A percentile compares a stretch with the other conserved stretches of the same genome.
Conservation (phyloP, 148 eudicot species). For the Talinum fruticosum region DNA sequence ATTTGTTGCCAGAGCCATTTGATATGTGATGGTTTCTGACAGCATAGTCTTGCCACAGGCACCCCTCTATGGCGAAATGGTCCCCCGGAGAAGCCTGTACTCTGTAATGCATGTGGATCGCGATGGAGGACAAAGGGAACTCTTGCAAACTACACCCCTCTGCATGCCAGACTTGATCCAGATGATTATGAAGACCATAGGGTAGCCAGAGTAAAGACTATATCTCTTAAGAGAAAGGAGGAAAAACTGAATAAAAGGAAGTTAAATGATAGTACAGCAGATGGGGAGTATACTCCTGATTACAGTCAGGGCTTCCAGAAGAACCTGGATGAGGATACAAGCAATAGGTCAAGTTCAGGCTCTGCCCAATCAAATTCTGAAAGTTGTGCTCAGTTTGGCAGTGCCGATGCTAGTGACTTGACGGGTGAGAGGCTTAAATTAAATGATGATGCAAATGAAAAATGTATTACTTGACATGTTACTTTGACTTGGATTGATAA, state of each 20-base stretch:
- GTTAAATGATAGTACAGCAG: slow-evolving; percentile 37
- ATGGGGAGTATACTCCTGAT: slow-evolving; percentile 34
- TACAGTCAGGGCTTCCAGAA: slow-evolving; percentile 45
- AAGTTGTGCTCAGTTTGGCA: slow-evolving; percentile 76
- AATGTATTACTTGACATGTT: neutral
- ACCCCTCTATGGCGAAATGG: slow-evolving; percentile 99
- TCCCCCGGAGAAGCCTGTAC: slow-evolving; percentile 97
- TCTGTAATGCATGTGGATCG: slow-evolving; percentile 98
- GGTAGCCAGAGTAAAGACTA: slow-evolving; percentile 47
- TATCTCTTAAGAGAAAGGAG: slow-evolving; percentile 63
- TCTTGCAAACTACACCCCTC: slow-evolving; percentile 83
- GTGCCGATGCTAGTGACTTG: slow-evolving; percentile 86
- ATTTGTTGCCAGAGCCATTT: neutral
- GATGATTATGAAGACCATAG: slow-evolving; percentile 68
- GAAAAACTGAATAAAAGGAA: slow-evolving; percentile 70
- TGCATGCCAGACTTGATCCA: slow-evolving; percentile 76
- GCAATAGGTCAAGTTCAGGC: slow-evolving; percentile 96
- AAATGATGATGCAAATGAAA: slow-evolving; percentile 14
- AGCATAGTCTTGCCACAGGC: slow-evolving; percentile 43
- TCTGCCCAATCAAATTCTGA: slow-evolving; percentile 95
- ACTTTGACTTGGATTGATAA: neutral
- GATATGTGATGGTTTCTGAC: slow-evolving; percentile 20
- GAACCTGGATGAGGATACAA: slow-evolving; percentile 71
- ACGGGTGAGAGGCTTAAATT: slow-evolving; percentile 50
- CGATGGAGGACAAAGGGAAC: slow-evolving; percentile 99